Evolutionary conservation across 176 grass and related monocot species (phyloP).

Genomic region (Areca catechu): DNA sequence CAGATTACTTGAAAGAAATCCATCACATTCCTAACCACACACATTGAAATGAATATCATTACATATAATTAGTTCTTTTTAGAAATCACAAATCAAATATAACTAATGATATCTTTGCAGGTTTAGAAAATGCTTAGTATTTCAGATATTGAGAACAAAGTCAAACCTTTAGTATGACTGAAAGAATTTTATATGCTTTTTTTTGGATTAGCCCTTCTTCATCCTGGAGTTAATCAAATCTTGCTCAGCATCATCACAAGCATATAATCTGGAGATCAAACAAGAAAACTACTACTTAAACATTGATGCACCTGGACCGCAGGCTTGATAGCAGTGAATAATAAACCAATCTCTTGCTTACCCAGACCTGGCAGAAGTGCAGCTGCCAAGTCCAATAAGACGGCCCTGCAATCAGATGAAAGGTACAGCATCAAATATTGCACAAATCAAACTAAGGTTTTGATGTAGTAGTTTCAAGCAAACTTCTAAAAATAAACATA

Average conservation of each 20-base stretch:
- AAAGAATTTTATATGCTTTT: slow-evolving; percentile 96
- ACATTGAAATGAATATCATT: background rate
- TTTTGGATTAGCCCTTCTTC: slow-evolving; percentile 72
- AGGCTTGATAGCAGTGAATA: slow-evolving; percentile 83
- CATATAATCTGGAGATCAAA: background rate
- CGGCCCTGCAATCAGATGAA: slow-evolving; percentile 44
- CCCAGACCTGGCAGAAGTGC: slow-evolving; percentile 76
- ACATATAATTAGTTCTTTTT: background rate
- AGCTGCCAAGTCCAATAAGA: slow-evolving; percentile 72
- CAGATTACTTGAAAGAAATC: slow-evolving; percentile 59
- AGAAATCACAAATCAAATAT: too few relatives aligned
- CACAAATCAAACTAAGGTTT: too few relatives aligned
- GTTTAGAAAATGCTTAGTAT: too few relatives aligned
- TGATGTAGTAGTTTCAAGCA: background rate
- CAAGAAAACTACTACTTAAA: background rate
- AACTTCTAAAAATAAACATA: background rate
- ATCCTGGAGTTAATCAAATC: slow-evolving; percentile 42
- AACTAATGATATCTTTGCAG: too few relatives aligned
- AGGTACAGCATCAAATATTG: background rate
- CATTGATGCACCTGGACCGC: slow-evolving; percentile 54
- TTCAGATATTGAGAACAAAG: background rate
- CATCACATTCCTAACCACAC: slow-evolving; percentile 39
- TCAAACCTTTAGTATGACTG: slow-evolving; percentile 78
- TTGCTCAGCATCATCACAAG: background rate
- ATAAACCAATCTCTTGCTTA: slow-evolving; percentile 52